Percentiles rank a stretch among this genome's conserved stretches.
Evolutionary conservation across 2,329 filamentous ascomycete genomes (phyloP).

Genomic region (Elsinoe fawcettii): DNA sequence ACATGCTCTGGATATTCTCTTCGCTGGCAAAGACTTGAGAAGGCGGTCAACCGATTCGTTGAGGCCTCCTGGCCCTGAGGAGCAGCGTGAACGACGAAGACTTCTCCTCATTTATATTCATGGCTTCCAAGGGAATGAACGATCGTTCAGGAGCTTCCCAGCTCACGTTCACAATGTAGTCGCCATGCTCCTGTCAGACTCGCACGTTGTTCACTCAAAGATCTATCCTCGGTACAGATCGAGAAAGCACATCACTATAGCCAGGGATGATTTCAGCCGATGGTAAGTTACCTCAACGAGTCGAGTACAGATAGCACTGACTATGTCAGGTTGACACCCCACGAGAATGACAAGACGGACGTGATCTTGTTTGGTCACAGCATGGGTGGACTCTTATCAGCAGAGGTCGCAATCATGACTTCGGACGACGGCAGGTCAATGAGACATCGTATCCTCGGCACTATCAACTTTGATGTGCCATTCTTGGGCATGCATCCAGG

Average conservation of each 20-base stretch:
- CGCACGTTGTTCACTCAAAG: conserved; percentile 78
- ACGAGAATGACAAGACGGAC: conserved; percentile 67
- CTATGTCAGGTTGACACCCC: conserved; percentile 56
- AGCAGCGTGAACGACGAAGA: conserved; percentile 37
- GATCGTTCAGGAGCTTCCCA: conserved; percentile 80
- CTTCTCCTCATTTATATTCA: conserved; percentile 79
- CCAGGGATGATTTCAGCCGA: conserved; percentile 71
- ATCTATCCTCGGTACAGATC: conserved; percentile 76
- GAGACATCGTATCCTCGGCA: conserved; percentile 70
- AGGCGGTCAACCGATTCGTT: conserved; percentile 42
- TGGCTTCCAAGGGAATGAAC: conserved; percentile 82
- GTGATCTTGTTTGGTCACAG: conserved; percentile 79
- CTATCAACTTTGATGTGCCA: conserved; percentile 75
- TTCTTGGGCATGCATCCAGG: conserved; percentile 85
- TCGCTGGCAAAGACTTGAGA: conserved; percentile 32
- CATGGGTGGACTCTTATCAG: conserved; percentile 77
- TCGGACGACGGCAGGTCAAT: conserved; percentile 37
- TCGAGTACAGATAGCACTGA: not conserved
- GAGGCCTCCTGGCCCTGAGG: conserved; percentile 29
- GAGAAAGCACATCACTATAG: conserved; percentile 62
- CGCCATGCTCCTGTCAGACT: conserved; percentile 57
- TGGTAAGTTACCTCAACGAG: conserved; percentile 46
- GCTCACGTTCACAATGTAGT: conserved; percentile 75
- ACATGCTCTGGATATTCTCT: conserved; percentile 20
- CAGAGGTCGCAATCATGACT: conserved; percentile 63